Evolutionary conservation across 1,284 basidiomycete species (phyloP).

Genomic region (Papiliotrema fonsecae): DNA sequence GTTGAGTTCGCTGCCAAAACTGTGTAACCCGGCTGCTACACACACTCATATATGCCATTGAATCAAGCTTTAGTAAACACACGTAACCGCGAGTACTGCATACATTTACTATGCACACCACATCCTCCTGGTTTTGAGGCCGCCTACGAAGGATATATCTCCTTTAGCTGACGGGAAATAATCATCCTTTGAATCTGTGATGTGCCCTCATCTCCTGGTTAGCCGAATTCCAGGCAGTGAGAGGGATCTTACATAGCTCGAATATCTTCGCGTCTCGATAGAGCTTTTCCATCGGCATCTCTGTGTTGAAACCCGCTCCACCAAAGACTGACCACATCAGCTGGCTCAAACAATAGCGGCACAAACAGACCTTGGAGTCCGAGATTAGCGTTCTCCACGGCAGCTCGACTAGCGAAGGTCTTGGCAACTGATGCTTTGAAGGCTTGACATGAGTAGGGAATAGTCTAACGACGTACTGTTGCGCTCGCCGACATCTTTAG

Average conservation of each 20-base stretch:
- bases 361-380: constrained; percentile 48
- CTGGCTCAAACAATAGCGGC: background rate
- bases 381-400: constrained; percentile 51
- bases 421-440: constrained; percentile 57
- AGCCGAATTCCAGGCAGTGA: background rate
- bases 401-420: constrained; percentile 49
- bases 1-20: too few relatives aligned
- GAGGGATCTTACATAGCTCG: constrained; percentile 46
- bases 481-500: constrained; percentile 52
- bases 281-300: constrained; percentile 56
- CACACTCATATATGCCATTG: too few relatives aligned
- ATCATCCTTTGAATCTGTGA: constrained; percentile 49
- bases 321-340: constrained; percentile 35
- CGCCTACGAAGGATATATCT: constrained; percentile 39
- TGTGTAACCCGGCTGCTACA: too few relatives aligned
- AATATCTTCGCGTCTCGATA: constrained; percentile 52
- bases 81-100: too few relatives aligned
- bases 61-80: too few relatives aligned
- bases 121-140: too few relatives aligned
- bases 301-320: constrained; percentile 54
- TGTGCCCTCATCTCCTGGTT: constrained; percentile 41
- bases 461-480: constrained; percentile 46
- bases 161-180: constrained; percentile 43
- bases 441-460: constrained; percentile 26
- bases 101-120: too few relatives aligned